Conservation (phyloP, 306 rosid species). For the Sicyos baderoa region DNA sequence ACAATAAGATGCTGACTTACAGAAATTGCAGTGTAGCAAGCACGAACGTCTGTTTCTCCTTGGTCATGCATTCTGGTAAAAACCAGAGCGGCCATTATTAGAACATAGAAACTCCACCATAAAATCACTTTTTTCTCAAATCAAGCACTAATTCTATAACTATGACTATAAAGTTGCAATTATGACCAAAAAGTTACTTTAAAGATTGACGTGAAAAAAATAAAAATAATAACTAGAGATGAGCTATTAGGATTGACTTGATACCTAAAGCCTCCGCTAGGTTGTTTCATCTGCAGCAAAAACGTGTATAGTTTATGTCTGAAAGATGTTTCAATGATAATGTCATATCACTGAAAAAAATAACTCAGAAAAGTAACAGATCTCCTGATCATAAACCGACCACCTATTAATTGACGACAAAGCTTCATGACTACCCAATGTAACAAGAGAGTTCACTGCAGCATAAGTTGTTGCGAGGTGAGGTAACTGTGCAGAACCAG, state of each 20-base stretch:
- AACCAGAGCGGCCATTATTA: not conserved
- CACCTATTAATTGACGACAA: constrained; percentile 86
- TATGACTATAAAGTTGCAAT: not conserved
- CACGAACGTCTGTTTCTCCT: constrained; percentile 89
- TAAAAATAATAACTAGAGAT: constrained; percentile 18
- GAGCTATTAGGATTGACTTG: not conserved
- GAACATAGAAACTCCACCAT: not conserved
- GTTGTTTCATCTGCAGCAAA: constrained; percentile 67
- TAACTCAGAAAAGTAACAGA: constrained; percentile 18
- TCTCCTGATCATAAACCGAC: constrained; percentile 37
- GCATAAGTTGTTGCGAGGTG: constrained; percentile 97
- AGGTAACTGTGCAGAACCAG: constrained; percentile 55
- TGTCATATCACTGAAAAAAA: constrained; percentile 24
- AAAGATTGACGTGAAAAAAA: not conserved
- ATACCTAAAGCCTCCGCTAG: constrained; percentile 83
- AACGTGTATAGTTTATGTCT: constrained; percentile 56
- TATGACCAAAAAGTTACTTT: not conserved
- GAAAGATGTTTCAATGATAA: constrained; percentile 23
- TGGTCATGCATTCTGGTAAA: constrained; percentile 69
- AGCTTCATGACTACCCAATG: constrained; percentile 65
- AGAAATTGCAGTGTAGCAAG: constrained; percentile 94
- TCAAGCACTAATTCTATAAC: not conserved
- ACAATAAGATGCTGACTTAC: constrained; percentile 37
- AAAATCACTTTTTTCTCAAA: not conserved
- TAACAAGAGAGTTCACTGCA: constrained; percentile 76